These are phyloP conservation scores for Yarrowia keelungensis DNA, from an alignment of 805 yeast species.

Conservation along the genomic window DNA sequence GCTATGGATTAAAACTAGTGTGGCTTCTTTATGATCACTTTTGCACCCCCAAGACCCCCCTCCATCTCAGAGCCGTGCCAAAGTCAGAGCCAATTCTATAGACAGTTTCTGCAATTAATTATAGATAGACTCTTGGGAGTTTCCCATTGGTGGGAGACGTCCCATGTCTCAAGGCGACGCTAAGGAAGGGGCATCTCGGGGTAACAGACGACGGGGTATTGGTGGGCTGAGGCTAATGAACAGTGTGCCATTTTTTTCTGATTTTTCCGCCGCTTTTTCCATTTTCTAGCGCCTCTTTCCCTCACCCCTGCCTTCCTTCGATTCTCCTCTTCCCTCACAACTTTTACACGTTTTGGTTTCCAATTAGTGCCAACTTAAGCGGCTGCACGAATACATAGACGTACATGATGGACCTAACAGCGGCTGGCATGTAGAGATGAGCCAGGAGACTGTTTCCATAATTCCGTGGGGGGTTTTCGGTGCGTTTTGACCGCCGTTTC, in stretches of 20 bases:
- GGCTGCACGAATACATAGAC: not conserved
- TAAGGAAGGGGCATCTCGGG: no score
- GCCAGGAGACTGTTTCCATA: not conserved
- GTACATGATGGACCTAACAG: not conserved
- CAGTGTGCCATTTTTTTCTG: not conserved
- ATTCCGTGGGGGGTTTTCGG: no score
- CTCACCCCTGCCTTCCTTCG: not conserved
- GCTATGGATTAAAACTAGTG: not conserved
- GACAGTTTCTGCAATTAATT: conserved; percentile 5
- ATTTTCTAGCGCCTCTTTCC: not conserved
- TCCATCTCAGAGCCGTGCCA: not conserved
- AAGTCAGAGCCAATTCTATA: conserved; percentile 5
- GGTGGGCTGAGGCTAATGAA: not conserved
- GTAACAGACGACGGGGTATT: no score
- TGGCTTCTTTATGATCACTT: not conserved
- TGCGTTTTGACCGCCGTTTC: no score
- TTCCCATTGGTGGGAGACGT: conserved; percentile 9
- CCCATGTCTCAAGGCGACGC: not conserved
- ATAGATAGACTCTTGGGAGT: conserved; percentile 10
- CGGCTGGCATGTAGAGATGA: not conserved
- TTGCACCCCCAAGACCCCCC: not conserved
- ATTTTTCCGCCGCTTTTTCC: not conserved
- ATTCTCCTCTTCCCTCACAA: not conserved
- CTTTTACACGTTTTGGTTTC: not conserved
- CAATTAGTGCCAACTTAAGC: not conserved